Percentiles rank a stretch among this genome's conserved stretches.
Evolutionary conservation across 1,284 basidiomycete species (phyloP).

Genomic region (Rhodotorula mucilaginosa): DNA sequence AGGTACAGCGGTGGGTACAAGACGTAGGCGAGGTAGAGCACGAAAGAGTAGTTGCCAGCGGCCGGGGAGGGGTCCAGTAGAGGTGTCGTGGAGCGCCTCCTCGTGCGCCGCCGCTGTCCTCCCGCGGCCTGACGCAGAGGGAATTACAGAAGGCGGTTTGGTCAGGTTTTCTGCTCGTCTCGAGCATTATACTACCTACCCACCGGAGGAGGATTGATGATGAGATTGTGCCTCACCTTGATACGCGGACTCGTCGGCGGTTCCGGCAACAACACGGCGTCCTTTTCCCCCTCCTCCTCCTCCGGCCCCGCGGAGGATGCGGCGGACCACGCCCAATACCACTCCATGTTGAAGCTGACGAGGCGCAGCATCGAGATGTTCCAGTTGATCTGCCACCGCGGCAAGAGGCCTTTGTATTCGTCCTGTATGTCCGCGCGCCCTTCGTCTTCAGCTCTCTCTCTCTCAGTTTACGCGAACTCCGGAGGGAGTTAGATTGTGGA

Average conservation of each 20-base stretch:
- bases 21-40: slow-evolving; percentile 68
- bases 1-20: slow-evolving; percentile 93
- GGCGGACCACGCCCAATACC: slow-evolving; percentile 69
- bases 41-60: slow-evolving; percentile 54
- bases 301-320: background rate
- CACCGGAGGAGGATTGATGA: background rate
- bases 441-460: background rate
- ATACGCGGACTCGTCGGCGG: slow-evolving; percentile 7
- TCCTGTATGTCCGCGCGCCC: slow-evolving; percentile 57
- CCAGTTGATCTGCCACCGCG: slow-evolving; percentile 90
- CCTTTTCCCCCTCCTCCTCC: background rate
- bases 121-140: background rate
- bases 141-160: background rate
- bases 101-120: no score
- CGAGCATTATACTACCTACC: background rate
- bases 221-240: slow-evolving; percentile 10
- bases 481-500: background rate
- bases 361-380: slow-evolving; percentile 96
- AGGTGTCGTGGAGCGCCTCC: no score
- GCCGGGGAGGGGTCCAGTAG: slow-evolving; percentile 2
- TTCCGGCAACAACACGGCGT: background rate
- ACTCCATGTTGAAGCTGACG: slow-evolving; percentile 89
- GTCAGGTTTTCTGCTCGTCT: background rate
- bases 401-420: slow-evolving; percentile 62
- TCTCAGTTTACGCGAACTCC: no score